phyloP scores from a whole-genome alignment of 2,329 filamentous ascomycete species.

The Allantophomopsis cytisporea region DNA sequence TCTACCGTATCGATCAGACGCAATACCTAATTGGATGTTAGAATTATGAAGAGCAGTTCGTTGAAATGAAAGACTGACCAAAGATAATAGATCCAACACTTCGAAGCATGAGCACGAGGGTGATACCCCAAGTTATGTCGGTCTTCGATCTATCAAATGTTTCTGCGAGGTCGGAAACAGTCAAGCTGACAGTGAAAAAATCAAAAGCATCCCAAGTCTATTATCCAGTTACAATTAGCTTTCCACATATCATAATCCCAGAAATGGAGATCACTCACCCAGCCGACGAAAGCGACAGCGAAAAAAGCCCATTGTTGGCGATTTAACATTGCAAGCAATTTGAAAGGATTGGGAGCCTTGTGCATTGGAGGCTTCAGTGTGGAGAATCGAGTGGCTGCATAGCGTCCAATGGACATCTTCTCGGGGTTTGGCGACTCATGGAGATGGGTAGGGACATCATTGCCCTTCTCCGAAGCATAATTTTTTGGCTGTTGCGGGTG shows the following conservation, averaged over 20 bases:
- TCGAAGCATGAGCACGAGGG: slow-evolving; percentile 59
- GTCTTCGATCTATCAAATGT: slow-evolving; percentile 49
- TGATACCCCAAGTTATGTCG: slow-evolving; percentile 60
- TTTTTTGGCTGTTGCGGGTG: too few relatives aligned
- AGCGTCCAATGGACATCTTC: slow-evolving; percentile 19
- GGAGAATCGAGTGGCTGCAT: slow-evolving; percentile 36
- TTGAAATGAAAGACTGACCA: slow-evolving; percentile 23
- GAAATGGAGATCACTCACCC: slow-evolving; percentile 24
- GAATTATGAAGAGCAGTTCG: too few relatives aligned
- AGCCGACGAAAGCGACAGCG: slow-evolving; percentile 58
- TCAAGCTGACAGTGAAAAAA: slow-evolving; percentile 69
- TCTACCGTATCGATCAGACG: slow-evolving; percentile 66
- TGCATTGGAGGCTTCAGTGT: slow-evolving; percentile 45
- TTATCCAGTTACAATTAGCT: background rate
- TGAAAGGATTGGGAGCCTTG: slow-evolving; percentile 57
- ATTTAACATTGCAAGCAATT: slow-evolving; percentile 49
- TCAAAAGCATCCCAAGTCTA: slow-evolving; percentile 67
- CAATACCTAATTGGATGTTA: slow-evolving; percentile 23
- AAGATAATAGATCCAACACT: slow-evolving; percentile 66
- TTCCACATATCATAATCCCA: background rate
- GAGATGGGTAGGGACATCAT: too few relatives aligned
- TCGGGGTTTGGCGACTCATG: background rate
- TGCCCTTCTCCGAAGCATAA: too few relatives aligned
- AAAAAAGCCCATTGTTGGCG: slow-evolving; percentile 63
- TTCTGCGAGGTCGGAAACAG: slow-evolving; percentile 55